A percentile compares a stretch with the other conserved stretches of the same genome.
phyloP scores from a whole-genome alignment of 257 asterid genomes.

The Paulownia fortunei region DNA sequence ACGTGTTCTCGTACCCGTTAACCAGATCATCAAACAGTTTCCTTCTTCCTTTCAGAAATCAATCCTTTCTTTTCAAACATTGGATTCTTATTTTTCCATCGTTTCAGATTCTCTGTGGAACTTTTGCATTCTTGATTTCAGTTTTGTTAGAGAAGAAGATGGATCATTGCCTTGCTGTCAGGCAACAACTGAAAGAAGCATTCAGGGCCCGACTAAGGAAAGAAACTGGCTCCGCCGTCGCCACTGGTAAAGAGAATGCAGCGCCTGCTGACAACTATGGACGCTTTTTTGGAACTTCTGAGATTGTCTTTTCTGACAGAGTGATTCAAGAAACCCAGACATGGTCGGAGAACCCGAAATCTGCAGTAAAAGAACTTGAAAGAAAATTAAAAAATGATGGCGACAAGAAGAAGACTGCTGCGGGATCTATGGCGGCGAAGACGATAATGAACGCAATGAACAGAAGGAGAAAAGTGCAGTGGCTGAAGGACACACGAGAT shows the following conservation, averaged over 20 bases:
- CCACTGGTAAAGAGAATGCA: not conserved
- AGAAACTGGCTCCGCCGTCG: not conserved
- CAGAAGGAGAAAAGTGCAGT: not conserved
- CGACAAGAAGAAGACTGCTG: not conserved
- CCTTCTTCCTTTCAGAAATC: too few species aligned
- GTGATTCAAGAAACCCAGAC: not conserved
- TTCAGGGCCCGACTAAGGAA: conserved; percentile 16
- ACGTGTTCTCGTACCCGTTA: too few species aligned
- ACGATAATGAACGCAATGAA: not conserved
- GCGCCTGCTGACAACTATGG: not conserved
- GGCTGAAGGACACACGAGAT: not conserved
- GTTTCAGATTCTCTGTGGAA: too few species aligned
- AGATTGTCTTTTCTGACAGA: not conserved
- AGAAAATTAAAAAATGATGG: not conserved
- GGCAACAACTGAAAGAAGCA: not conserved
- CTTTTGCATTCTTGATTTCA: not conserved
- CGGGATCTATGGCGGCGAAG: too few species aligned
- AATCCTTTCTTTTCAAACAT: too few species aligned
- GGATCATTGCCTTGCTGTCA: conserved; percentile 8
- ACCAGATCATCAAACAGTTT: too few species aligned
- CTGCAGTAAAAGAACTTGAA: too few species aligned
- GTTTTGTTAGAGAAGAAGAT: not conserved
- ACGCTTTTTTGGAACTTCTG: conserved; percentile 13
- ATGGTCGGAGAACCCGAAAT: not conserved
- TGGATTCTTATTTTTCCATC: too few species aligned